Conservation (phyloP, 228 moss, liverwort and hornwort species). For the Sphagnum magellanicum region DNA sequence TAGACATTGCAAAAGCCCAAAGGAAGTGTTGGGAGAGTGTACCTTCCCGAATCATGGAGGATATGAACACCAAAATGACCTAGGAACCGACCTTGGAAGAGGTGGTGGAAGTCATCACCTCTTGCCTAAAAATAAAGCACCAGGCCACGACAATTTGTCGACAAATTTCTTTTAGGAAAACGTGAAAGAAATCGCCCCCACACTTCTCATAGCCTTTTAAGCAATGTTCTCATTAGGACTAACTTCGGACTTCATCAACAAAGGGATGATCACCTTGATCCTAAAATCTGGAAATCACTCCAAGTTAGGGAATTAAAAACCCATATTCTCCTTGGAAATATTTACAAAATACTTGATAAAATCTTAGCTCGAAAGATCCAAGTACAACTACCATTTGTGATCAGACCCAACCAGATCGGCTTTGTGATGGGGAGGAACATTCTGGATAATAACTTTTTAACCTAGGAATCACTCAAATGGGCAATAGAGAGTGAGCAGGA, state of each 20-base stretch:
- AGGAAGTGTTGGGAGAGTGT: no score
- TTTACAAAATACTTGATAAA: no score
- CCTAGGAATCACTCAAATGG: no score
- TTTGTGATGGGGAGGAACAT: background rate
- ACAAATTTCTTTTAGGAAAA: background rate
- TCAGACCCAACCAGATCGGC: background rate
- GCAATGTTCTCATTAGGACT: background rate
- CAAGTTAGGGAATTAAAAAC: no score
- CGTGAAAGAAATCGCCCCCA: background rate
- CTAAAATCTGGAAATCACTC: background rate
- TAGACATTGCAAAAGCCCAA: no score
- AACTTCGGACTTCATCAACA: background rate
- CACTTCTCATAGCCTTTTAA: background rate
- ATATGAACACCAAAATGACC: no score
- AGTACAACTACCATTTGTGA: background rate
- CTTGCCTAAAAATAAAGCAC: background rate
- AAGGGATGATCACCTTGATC: background rate
- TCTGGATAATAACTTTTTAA: no score
- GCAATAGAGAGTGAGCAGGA: no score
- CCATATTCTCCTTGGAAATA: no score
- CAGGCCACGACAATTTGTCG: background rate
- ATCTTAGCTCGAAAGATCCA: background rate
- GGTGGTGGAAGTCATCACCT: background rate
- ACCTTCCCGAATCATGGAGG: no score
- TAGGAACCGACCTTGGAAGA: no score